phyloP scores from a whole-genome alignment of 2,329 filamentous ascomycete species.

The Exophiala aquamarina region DNA sequence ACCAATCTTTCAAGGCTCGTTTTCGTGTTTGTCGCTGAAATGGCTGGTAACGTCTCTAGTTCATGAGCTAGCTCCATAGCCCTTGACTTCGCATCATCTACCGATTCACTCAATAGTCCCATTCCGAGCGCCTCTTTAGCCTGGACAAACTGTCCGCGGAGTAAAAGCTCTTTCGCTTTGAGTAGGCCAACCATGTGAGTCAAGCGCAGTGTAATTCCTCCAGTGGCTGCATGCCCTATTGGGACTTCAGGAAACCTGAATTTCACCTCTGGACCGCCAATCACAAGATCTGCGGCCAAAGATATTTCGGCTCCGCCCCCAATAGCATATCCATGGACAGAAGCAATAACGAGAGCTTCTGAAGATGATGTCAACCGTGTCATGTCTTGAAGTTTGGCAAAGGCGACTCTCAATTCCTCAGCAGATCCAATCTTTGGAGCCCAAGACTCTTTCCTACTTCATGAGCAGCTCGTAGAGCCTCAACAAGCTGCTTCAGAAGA shows the following conservation, averaged over 20 bases:
- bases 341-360: conserved; percentile 7
- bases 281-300: conserved; percentile 18
- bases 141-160: conserved; percentile 7
- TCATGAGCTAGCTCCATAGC: conserved; percentile 13
- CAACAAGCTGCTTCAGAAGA: conserved; percentile 13
- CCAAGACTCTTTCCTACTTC: conserved; percentile 9
- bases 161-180: conserved; percentile 12
- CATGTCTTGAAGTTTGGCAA: conserved; percentile 17
- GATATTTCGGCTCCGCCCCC: conserved; percentile 19
- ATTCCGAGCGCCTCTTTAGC: conserved; percentile 13
- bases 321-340: conserved; percentile 17
- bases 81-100: conserved; percentile 12
- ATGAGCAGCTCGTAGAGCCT: background rate
- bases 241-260: conserved; percentile 16
- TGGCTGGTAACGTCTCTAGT: conserved; percentile 10
- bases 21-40: conserved; percentile 9
- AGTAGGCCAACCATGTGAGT: conserved; percentile 14
- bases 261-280: conserved; percentile 14
- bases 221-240: conserved; percentile 17
- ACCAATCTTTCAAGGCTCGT: conserved; percentile 9
- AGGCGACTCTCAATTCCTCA: conserved; percentile 11
- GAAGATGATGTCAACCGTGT: conserved; percentile 10
- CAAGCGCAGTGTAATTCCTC: conserved; percentile 18
- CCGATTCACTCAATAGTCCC: conserved; percentile 13
- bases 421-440: conserved; percentile 10